Evolutionary conservation across 2,329 filamentous ascomycete genomes (phyloP), one percentile per base, ranked within the genome.

Genomic region (Capronia americana): DNA sequence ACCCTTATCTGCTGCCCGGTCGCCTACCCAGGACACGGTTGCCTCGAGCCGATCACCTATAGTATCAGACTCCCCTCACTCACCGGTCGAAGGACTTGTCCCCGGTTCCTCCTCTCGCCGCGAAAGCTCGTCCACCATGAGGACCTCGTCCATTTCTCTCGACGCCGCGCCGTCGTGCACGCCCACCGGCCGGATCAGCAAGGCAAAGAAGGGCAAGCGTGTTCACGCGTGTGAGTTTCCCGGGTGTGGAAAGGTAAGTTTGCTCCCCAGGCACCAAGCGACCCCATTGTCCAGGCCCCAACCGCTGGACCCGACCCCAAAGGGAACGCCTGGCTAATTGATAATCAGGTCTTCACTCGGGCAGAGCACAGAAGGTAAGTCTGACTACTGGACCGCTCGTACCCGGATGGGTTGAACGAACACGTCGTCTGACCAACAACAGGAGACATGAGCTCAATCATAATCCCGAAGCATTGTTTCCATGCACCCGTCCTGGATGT

Each of bases 201-300:
- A 83, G 72, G 82, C 82, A 12, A 84, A 83, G 75, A 84, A 84
- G 73, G 82, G 82, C 32, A 83, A 83, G 73, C 79, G 81, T 59
- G 82, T 84, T 14, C 82, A 84, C 70, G 77, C 77, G 8, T 84
- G 82, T 70, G 77, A 81, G 64, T 81, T 75, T 66, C 79, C 79
- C 17, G 80, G 81, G 46, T 84, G 82, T 71, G 76, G 76, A 67
- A 84, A 84, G 77, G 81, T 82, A 68, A 66, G 78, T 72, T 12
- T 26, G 38, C 50, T 50, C 38, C 17, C 41, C 3, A 48, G 59
- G 58, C 58, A 38, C 55, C 50, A 30, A 24, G 17, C 38, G 59
- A 60, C 50, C 54, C 63, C 58, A 61, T 55, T 56, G 17, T 59
- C 44, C 28, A 60, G 54, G 57, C 62, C 55, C 53, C 23, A 59